These are phyloP conservation scores for Punica granatum DNA, from an alignment of 345 rosid species.

Conservation along the genomic window DNA sequence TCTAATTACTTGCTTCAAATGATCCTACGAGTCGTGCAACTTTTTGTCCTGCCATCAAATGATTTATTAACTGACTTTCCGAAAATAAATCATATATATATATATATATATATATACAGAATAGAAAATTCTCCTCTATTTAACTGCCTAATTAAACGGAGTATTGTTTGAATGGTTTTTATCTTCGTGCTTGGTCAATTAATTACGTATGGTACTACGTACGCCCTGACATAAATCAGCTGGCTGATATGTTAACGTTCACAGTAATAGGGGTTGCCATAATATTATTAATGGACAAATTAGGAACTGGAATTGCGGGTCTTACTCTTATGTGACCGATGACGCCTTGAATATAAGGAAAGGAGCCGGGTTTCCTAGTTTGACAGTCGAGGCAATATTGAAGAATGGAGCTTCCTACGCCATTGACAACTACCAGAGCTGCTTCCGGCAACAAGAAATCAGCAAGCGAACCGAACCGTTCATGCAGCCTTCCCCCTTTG, in stretches of 20 bases:
- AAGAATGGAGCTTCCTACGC: not conserved
- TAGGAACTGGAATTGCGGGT: not conserved
- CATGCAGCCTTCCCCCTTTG: not conserved
- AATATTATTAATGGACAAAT: not conserved
- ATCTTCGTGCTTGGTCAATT: not conserved
- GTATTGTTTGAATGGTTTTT: not conserved
- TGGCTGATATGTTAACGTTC: too few relatives aligned
- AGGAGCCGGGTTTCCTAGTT: not conserved
- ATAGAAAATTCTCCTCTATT: too few relatives aligned
- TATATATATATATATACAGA: too few relatives aligned
- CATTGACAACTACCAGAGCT: not conserved
- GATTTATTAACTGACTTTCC: too few relatives aligned
- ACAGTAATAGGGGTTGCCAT: too few relatives aligned
- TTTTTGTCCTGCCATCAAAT: too few relatives aligned
- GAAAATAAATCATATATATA: too few relatives aligned
- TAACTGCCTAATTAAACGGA: too few relatives aligned
- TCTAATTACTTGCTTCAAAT: too few relatives aligned
- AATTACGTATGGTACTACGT: too few relatives aligned
- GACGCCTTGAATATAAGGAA: not conserved
- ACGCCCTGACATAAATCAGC: too few relatives aligned
- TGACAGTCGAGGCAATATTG: not conserved
- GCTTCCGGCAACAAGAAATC: not conserved
- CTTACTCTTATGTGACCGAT: not conserved
- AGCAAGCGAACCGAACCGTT: not conserved
- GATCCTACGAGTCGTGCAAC: not conserved